phyloP scores from a whole-genome alignment of 2,329 filamentous ascomycete genomes.

The Coniochaeta ligniaria region DNA sequence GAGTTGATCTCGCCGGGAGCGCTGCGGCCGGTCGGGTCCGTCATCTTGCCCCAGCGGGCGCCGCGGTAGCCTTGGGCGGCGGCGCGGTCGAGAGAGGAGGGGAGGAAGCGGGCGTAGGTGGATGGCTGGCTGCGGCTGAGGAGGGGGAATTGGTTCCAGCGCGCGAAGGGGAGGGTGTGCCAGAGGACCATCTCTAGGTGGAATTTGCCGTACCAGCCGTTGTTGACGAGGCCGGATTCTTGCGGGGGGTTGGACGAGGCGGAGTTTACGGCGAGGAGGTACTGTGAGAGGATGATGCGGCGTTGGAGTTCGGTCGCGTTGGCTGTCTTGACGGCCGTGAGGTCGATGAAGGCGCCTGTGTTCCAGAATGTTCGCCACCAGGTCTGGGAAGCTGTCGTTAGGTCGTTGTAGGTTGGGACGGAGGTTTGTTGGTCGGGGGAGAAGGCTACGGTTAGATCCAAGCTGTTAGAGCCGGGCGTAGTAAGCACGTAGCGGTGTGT shows the following conservation, averaged over 20 bases:
- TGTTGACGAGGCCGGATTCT: constrained; percentile 39
- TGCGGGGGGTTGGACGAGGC: constrained; percentile 41
- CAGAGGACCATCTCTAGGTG: constrained; percentile 48
- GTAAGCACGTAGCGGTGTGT: constrained; percentile 37
- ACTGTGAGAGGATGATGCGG: constrained; percentile 45
- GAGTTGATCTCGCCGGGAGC: constrained; percentile 55
- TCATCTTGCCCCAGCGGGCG: constrained; percentile 47
- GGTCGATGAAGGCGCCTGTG: constrained; percentile 43
- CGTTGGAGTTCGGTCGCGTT: constrained; percentile 42
- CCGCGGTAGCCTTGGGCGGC: constrained; percentile 32
- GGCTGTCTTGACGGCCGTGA: constrained; percentile 28
- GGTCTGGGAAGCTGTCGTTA: constrained; percentile 22
- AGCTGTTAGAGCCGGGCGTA: constrained; percentile 13
- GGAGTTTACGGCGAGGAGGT: constrained; percentile 43
- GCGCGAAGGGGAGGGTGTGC: constrained; percentile 42
- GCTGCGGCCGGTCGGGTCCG: constrained; percentile 44
- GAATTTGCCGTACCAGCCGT: constrained; percentile 51
- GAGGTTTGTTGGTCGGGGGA: constrained; percentile 16
- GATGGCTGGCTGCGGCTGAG: constrained; percentile 35
- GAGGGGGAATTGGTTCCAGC: constrained; percentile 39
- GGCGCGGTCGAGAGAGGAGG: constrained; percentile 28
- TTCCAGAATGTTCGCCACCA: constrained; percentile 45
- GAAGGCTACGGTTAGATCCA: constrained; percentile 24
- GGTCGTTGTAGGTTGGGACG: constrained; percentile 15
- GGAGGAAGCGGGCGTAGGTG: constrained; percentile 39